Base-by-base conservation (phyloP, 768 basidiomycete species). In the Boletus sp. region DNA sequence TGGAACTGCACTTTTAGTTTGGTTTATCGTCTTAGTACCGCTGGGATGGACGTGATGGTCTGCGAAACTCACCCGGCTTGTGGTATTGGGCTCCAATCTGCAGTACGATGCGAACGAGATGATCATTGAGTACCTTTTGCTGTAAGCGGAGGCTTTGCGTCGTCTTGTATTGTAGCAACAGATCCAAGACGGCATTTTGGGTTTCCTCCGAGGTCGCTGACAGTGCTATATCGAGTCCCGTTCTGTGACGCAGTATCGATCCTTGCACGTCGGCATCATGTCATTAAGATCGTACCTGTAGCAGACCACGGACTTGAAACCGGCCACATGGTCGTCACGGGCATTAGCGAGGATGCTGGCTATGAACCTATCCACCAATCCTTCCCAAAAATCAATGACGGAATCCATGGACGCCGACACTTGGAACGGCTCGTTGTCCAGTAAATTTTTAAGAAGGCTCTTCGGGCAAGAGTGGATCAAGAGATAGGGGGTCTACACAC, bases 241-340 rank as follows among this genome's bases (percentile, higher is more conserved):
- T 87, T 45, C 90, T 70, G 30, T 43, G 29, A 15, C 5, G 32
- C 27, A 32, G 14, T 11, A 25, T 46, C 4, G 11, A 23, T 37
- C 2, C 35, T 41, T 23, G 25, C 49, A 38, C 13, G 1, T 7
- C 42, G n/a, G n/a, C 3, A 38, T 39, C 37, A 21, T 19, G 23
- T 13, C 34, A 14, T 6, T 25, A 30, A 19, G 3, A 25, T 2
- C 55, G 19, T 54, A 63, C 69, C 69, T 81, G 65, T 92, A 91
- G 69, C 88, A 88, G 1, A 83, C 77, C 41, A 90, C 78, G 10
- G 87, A 88, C 67, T 92, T 91, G 77, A 89, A 88, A 1, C 79
- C 82, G 2, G 72, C 87, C 10, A 89, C 84, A 32, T 75, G 70
- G 0, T 70, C 61, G 54, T 85, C 76, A 5, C 37, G 51, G 3